Evolutionary conservation across 2,329 filamentous ascomycete species (phyloP).

Genomic region (Colletotrichum cordylinicola): DNA sequence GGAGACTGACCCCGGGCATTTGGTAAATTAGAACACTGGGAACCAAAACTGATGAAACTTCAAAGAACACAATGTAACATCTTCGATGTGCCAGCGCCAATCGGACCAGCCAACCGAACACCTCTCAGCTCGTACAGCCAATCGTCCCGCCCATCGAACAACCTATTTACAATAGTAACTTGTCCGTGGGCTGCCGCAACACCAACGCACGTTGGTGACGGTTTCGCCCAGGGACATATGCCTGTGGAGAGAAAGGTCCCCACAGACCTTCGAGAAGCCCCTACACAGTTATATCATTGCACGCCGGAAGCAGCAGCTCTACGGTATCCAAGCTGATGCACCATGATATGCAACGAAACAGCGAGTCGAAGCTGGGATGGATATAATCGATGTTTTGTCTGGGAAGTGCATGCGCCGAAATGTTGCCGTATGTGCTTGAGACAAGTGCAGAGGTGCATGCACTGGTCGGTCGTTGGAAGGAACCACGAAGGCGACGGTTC

Average conservation of each 20-base stretch:
- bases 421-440: background rate
- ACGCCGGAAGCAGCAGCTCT: no score
- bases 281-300: no score
- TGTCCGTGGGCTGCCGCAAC: background rate
- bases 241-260: background rate
- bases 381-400: background rate
- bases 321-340: background rate
- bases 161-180: background rate
- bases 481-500: background rate
- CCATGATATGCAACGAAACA: background rate
- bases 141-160: background rate
- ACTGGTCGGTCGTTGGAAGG: background rate
- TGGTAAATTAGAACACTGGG: background rate
- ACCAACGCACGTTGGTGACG: background rate
- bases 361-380: no score
- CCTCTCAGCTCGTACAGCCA: background rate
- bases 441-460: background rate
- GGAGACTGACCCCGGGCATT: background rate
- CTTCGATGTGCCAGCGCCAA: background rate
- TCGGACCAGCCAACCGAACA: background rate
- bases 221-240: background rate
- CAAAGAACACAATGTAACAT: background rate
- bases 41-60: background rate
- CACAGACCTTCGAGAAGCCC: background rate
- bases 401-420: background rate